Base-by-base conservation (phyloP, 2,329 filamentous ascomycete genomes). In the Alternaria sp. region DNA sequence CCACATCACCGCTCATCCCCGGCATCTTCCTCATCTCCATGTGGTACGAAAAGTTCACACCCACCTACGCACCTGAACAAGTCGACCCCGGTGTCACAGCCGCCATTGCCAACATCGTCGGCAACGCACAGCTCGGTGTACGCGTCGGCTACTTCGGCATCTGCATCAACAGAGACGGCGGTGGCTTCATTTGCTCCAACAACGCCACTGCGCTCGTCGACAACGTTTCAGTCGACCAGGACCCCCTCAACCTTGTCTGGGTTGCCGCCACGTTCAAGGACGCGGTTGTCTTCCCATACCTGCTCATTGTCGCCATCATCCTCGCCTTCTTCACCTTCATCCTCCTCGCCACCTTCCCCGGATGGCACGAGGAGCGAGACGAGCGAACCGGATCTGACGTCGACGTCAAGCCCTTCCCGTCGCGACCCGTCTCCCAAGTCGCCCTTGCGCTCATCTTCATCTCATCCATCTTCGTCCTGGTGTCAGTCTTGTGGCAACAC, bases 111-210 rank as follows among this genome's bases (percentile, higher is more conserved):
- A 96, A 96, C 82, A 96, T 99, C 66, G 95, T 96, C 61, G 93
- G 93, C 57, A 85, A 88, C 71, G 94, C 96, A 12, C 87, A 89
- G 63, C 85, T 99, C 52, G 93, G 97, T 80, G 93, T 96, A 25
- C 90, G 96, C 61, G 96, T 99, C 28, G 96, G 96, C 69, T 99
- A 97, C 84, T 99, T 99, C 76, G 96, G 96, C 72, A 97, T 99
- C 80, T 99, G 96, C 83, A 89, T 98, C 80, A 96, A 93, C 81
- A 90, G 93, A 1, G 93, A 97, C 78, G 92, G 91, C 63, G 95
- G 95, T 69, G 89, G 90, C 21, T 99, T 93, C 88, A 88, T 98
- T 62, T 99, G 96, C 87, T 96, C 92, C 80, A 96, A 97, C 86
- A 99, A 99, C 81, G 96, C 96, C 19, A 97, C 95, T 3, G 90